Evolutionary conservation across 176 grass and related monocot genomes (phyloP).

Genomic region (Areca catechu): DNA sequence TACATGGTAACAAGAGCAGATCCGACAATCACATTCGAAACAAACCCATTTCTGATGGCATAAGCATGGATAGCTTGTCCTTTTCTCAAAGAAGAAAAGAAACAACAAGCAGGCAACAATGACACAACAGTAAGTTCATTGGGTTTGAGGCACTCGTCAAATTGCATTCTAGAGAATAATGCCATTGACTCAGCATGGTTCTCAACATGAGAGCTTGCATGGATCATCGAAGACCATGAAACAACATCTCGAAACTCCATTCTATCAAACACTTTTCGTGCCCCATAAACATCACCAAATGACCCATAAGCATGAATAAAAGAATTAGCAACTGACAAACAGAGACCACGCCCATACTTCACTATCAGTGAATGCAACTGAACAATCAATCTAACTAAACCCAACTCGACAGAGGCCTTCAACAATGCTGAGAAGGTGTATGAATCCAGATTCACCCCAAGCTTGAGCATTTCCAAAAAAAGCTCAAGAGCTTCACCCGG

Average conservation of each 20-base stretch:
- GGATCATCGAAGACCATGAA: slow-evolving; percentile 16
- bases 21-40: slow-evolving; percentile 4
- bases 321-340: slow-evolving; percentile 17
- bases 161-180: slow-evolving; percentile 16
- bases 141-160: slow-evolving; percentile 1
- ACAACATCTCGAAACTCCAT: slow-evolving; percentile 13
- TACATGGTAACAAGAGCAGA: slow-evolving; percentile 15
- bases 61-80: slow-evolving; percentile 19
- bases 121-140: slow-evolving; percentile 21
- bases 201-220: slow-evolving; percentile 3
- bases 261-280: slow-evolving; percentile 11
- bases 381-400: background rate
- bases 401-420: slow-evolving; percentile 5
- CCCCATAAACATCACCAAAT: background rate
- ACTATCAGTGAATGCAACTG: slow-evolving; percentile 11
- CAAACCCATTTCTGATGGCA: slow-evolving; percentile 8
- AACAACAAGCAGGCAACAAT: slow-evolving; percentile 16
- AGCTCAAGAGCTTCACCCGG: background rate
- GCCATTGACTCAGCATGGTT: slow-evolving; percentile 7
- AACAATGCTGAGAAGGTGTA: slow-evolving; percentile 14
- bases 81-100: slow-evolving; percentile 23
- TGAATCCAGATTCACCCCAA: slow-evolving; percentile 8
- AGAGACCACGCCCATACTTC: background rate
- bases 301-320: slow-evolving; percentile 18
- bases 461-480: slow-evolving; percentile 7